These are phyloP conservation scores for Eremothecium sinecaudum DNA, from an alignment of 1,139 yeast species.

Conservation along the genomic window DNA sequence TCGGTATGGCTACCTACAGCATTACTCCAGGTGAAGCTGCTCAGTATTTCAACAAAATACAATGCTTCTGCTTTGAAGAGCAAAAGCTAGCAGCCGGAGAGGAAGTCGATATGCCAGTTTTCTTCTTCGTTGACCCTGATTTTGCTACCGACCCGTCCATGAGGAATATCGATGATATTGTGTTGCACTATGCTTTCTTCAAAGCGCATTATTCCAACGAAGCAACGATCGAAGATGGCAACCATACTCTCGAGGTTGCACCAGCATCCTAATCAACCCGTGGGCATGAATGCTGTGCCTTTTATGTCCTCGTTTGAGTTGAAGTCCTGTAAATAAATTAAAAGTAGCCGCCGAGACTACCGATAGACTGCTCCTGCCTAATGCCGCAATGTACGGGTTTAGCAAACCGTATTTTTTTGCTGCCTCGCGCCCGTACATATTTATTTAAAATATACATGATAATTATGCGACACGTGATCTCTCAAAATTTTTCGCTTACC, in stretches of 20 bases:
- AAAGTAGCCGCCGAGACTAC: too few species aligned
- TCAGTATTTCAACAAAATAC: slow-evolving; percentile 91
- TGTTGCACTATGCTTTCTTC: slow-evolving; percentile 88
- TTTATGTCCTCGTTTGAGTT: too few species aligned
- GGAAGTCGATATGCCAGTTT: slow-evolving; percentile 98
- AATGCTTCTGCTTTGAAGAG: slow-evolving; percentile 96
- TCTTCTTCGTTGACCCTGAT: slow-evolving; percentile 96
- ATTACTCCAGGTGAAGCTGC: slow-evolving; percentile 96
- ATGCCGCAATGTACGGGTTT: too few species aligned
- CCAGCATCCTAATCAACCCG: too few species aligned
- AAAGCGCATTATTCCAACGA: slow-evolving; percentile 38
- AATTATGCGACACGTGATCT: too few species aligned
- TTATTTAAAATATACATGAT: too few species aligned
- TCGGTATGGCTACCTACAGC: slow-evolving; percentile 97
- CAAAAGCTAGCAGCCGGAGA: slow-evolving; percentile 91
- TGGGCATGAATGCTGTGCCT: too few species aligned
- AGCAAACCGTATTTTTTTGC: too few species aligned
- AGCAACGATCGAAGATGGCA: slow-evolving; percentile 18
- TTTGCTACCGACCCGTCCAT: slow-evolving; percentile 90
- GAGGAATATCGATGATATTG: slow-evolving; percentile 84
- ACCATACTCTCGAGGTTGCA: neutral
- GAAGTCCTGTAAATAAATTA: too few species aligned
- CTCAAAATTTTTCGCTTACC: too few species aligned
- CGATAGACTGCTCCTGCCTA: too few species aligned
- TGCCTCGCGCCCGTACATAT: too few species aligned